Base-by-base conservation (phyloP, 2,329 filamentous ascomycete genomes). In the Zasmidium angulare region DNA sequence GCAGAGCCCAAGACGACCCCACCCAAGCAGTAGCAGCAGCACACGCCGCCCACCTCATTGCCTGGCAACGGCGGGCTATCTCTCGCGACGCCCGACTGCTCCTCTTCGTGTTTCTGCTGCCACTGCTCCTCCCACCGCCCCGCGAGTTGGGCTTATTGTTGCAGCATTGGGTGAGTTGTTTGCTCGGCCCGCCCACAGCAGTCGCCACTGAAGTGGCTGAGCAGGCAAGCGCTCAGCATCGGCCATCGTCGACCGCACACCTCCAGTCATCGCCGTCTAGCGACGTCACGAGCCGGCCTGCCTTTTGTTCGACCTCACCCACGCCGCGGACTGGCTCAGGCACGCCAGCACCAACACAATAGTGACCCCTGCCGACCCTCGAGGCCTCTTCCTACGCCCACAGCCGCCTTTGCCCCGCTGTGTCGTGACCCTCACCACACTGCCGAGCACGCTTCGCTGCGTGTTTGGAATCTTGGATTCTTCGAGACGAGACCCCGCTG, bases 381-480 rank as follows among this genome's bases (percentile, higher is more conserved):
- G 47, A 20, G 3, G 20, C 11, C 19, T 10, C 46, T 22, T 24
- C 46, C 46, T 22, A n/a, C 46, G 46, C 46, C 46, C 46, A 20
- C 43, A 6, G 26, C 36, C 36, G 36, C 36, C 36, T 43, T 7
- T 19, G 36, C 36, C 36, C 36, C 36, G 36, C 36, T 17, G 36
- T 43, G 29, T 19, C 3, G 36, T 14, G 36, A 14, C 7, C 36
- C 36, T 43, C n/a, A 14, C 36, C 3, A 7, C 36, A 43, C 36
- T 17, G n/a, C 36, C 36, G 20, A 49, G 46, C 46, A 24, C 23
- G 20, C 49, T 24, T 26, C 23, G 21, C 49, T 50, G 49, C 23
- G 49, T 17, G 49, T 50, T 24, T 50, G 49, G 49, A 50, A 50
- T 50, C 49, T 24, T 50, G 49, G 49, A 50, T 29, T 50, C 49